Evolutionary conservation across 2,329 filamentous ascomycete species (phyloP).

Genomic region (Sporothrix humicola): DNA sequence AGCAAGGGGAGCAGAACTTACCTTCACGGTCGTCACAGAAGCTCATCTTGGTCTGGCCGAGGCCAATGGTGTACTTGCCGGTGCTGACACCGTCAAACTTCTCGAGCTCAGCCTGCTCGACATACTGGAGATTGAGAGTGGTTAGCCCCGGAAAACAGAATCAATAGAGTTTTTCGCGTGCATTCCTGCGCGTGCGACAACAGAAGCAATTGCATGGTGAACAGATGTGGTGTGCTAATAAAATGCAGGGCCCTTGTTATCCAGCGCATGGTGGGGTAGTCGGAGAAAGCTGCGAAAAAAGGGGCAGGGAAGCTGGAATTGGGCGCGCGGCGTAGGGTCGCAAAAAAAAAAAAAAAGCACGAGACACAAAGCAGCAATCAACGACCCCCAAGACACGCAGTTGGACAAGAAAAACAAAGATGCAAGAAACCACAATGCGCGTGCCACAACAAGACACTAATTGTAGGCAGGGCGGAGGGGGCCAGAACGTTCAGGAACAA

Average conservation of each 20-base stretch:
- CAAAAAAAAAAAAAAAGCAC: conserved; percentile 25
- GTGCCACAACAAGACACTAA: not conserved
- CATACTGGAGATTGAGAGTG: conserved; percentile 62
- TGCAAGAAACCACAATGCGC: not conserved
- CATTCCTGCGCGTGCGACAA: conserved; percentile 4
- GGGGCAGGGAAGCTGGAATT: conserved; percentile 5
- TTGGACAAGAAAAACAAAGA: conserved; percentile 7
- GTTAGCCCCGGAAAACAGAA: not conserved
- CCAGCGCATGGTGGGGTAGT: conserved; percentile 28
- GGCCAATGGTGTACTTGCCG: conserved; percentile 89
- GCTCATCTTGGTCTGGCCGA: conserved; percentile 90
- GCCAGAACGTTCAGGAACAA: not conserved
- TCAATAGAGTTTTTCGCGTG: not conserved
- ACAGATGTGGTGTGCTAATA: not conserved
- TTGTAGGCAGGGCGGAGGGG: too few relatives aligned
- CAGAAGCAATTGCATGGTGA: not conserved
- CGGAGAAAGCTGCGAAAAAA: conserved; percentile 17
- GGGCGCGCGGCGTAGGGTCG: conserved; percentile 1
- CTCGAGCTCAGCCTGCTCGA: conserved; percentile 81
- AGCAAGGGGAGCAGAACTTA: conserved; percentile 50
- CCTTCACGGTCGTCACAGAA: conserved; percentile 91
- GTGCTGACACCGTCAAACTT: conserved; percentile 82
- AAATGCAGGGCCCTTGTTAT: conserved; percentile 18
- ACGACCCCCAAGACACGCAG: not conserved
- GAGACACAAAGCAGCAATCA: not conserved